phyloP scores from a whole-genome alignment of 768 basidiomycete genomes.

The Naematelia aurantialba region DNA sequence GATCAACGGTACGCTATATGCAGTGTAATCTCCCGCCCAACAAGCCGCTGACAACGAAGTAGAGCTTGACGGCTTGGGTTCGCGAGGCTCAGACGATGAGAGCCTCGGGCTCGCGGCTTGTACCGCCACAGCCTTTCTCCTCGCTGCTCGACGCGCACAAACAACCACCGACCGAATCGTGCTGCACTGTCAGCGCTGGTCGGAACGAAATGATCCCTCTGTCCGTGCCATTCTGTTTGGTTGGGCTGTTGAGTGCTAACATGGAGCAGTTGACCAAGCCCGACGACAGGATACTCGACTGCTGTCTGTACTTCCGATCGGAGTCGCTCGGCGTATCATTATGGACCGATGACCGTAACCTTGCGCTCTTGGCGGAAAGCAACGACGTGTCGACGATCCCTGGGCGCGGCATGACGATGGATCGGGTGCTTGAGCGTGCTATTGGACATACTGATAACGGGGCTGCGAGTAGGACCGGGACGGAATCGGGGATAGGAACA shows the following conservation, averaged over 20 bases:
- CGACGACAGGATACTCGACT: conserved; percentile 41
- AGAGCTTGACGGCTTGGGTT: not conserved
- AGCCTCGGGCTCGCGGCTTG: not conserved
- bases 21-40: not conserved
- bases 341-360: conserved; percentile 40
- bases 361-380: conserved; percentile 24
- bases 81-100: conserved; percentile 9
- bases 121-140: conserved; percentile 7
- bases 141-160: conserved; percentile 10
- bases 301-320: conserved; percentile 26
- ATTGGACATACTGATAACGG: no score
- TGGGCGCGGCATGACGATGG: not conserved
- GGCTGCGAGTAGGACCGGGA: not conserved
- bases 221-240: not conserved
- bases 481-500: not conserved
- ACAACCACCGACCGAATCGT: conserved; percentile 15
- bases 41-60: not conserved
- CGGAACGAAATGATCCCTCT: conserved; percentile 16
- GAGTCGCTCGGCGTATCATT: conserved; percentile 17
- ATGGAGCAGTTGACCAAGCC: conserved; percentile 13
- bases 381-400: not conserved
- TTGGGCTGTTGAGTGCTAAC: not conserved
- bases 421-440: not conserved
- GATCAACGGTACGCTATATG: conserved; percentile 30
- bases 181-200: conserved; percentile 30